phyloP scores from a whole-genome alignment of 768 basidiomycete species.

The Leccinum variicolor region DNA sequence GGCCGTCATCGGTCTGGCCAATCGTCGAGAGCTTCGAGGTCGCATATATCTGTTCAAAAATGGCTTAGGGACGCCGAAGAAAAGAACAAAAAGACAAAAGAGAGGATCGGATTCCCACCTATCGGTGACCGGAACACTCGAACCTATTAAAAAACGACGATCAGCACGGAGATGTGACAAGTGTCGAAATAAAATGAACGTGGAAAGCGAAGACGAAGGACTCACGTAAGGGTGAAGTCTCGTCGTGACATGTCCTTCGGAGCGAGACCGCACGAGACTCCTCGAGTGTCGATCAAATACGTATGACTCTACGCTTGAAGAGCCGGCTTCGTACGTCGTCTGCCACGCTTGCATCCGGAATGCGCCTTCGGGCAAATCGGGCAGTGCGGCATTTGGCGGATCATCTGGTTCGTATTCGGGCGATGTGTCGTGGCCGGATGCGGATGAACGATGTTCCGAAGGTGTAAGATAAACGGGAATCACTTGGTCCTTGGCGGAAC shows the following conservation, averaged over 20 bases:
- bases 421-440: conserved; percentile 30
- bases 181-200: not conserved
- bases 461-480: conserved; percentile 22
- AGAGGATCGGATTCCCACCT: conserved; percentile 16
- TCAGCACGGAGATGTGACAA: conserved; percentile 4
- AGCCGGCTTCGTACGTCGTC: conserved; percentile 5
- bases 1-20: conserved; percentile 17
- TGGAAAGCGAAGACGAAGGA: not conserved
- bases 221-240: conserved; percentile 30
- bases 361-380: conserved; percentile 22
- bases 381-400: conserved; percentile 7
- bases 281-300: conserved; percentile 29
- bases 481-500: conserved; percentile 21
- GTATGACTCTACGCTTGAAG: conserved; percentile 18
- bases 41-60: conserved; percentile 25
- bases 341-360: conserved; percentile 25
- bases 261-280: conserved; percentile 28
- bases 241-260: conserved; percentile 23
- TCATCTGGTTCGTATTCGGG: conserved; percentile 41
- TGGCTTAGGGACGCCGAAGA: not conserved
- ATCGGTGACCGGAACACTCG: conserved; percentile 31
- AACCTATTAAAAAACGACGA: conserved; percentile 16
- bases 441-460: conserved; percentile 18
- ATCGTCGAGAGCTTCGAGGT: conserved; percentile 25
- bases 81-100: not conserved